A percentile compares a stretch with the other conserved stretches of the same genome.
phyloP scores from a whole-genome alignment of 2,329 filamentous ascomycete genomes.

The Cercospora janseana region DNA sequence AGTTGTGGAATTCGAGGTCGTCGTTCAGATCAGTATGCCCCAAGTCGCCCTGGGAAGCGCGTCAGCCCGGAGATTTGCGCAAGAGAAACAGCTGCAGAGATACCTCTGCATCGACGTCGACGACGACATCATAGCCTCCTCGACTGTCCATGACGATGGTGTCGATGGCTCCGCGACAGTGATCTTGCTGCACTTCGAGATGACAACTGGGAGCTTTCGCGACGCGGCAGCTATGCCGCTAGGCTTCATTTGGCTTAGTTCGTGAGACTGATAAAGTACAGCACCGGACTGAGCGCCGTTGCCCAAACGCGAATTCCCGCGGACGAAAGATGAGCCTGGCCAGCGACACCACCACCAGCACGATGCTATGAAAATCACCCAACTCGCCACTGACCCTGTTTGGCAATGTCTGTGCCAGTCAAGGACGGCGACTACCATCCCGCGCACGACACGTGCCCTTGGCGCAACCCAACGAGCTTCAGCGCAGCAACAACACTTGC shows the following conservation, averaged over 20 bases:
- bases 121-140: conserved; percentile 89
- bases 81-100: background rate
- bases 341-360: background rate
- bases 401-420: conserved; percentile 64
- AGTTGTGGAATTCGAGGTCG: conserved; percentile 98
- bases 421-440: conserved; percentile 24
- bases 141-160: conserved; percentile 52
- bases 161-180: background rate
- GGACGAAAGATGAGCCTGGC: background rate
- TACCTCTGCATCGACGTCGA: conserved; percentile 96
- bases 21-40: conserved; percentile 98
- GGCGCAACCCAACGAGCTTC: conserved; percentile 10
- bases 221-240: conserved; percentile 5
- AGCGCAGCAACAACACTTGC: conserved; percentile 17
- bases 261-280: too few species aligned
- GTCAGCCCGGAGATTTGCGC: conserved; percentile 26
- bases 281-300: too few species aligned
- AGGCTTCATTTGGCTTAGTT: too few species aligned
- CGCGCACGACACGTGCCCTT: conserved; percentile 13
- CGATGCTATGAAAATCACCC: conserved; percentile 37
- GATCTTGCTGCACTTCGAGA: background rate
- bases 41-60: conserved; percentile 76
- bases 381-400: conserved; percentile 55
- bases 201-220: conserved; percentile 8
- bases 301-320: conserved; percentile 6